Evolutionary conservation across 2,329 filamentous ascomycete species (phyloP).

Genomic region (Macrophomina phaseolina): DNA sequence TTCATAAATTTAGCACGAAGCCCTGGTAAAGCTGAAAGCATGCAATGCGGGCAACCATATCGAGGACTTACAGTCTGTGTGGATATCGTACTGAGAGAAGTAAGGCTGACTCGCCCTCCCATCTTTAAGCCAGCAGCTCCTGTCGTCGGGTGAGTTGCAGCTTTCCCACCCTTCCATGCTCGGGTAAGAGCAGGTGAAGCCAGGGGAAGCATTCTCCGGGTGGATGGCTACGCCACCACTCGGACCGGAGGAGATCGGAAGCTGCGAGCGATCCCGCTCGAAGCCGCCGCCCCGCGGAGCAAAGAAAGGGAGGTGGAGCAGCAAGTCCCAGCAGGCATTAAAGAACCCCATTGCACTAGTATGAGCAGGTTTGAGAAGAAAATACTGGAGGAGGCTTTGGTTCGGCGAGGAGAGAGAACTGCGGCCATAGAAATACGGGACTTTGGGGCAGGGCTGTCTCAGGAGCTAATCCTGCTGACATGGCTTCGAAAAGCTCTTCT

Average conservation of each 20-base stretch:
- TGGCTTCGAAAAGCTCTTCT: background rate
- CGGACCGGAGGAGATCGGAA: slow-evolving; percentile 6
- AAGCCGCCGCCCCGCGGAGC: background rate
- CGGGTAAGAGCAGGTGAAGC: slow-evolving; percentile 35
- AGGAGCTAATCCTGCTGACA: slow-evolving; percentile 22
- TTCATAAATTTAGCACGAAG: background rate
- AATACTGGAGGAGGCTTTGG: background rate
- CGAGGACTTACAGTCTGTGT: slow-evolving; percentile 32
- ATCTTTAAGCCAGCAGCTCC: slow-evolving; percentile 37
- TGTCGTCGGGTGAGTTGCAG: slow-evolving; percentile 33
- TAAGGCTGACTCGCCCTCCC: slow-evolving; percentile 12
- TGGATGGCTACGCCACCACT: background rate
- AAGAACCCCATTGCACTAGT: slow-evolving; percentile 22
- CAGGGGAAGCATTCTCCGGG: slow-evolving; percentile 21
- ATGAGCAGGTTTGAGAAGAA: slow-evolving; percentile 16
- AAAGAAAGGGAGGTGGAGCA: slow-evolving; percentile 23
- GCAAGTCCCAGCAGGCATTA: slow-evolving; percentile 18
- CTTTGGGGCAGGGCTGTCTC: background rate
- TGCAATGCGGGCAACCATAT: background rate
- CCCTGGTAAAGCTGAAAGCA: background rate
- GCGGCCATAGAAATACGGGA: slow-evolving; percentile 18
- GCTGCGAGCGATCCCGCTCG: slow-evolving; percentile 14
- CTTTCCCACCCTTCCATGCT: slow-evolving; percentile 30
- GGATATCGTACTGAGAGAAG: slow-evolving; percentile 32
- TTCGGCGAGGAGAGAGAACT: background rate